A percentile compares a stretch with the other conserved stretches of the same genome.
These are phyloP conservation scores for Rhodotorula diobovata DNA, from an alignment of 768 basidiomycete genomes.

Conservation along the genomic window DNA sequence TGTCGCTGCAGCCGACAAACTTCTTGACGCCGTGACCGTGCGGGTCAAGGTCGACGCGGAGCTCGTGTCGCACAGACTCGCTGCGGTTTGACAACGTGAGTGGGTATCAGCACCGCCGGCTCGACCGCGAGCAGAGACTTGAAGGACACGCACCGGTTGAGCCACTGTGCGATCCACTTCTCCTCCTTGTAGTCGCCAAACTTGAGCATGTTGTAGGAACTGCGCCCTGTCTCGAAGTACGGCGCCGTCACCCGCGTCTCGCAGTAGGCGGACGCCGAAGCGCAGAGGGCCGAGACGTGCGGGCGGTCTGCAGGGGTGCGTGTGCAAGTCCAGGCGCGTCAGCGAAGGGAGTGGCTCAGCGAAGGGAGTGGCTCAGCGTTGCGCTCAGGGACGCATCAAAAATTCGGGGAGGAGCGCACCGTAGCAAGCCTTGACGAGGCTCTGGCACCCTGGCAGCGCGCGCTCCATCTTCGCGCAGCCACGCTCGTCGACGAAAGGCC, in stretches of 20 bases:
- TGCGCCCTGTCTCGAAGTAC: conserved; percentile 34
- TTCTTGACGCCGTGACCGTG: conserved; percentile 32
- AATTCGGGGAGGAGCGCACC: conserved; percentile 1
- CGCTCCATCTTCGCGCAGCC: conserved; percentile 32
- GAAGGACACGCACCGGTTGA: conserved; percentile 28
- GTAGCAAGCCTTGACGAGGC: conserved; percentile 36
- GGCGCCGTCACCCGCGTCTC: conserved; percentile 36
- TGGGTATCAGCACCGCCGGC: too few relatives aligned
- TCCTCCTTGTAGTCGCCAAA: conserved; percentile 41
- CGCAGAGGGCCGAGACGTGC: conserved; percentile 26
- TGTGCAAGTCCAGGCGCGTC: too few relatives aligned
- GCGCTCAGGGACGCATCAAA: too few relatives aligned
- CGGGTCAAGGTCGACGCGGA: conserved; percentile 39
- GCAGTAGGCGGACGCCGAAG: conserved; percentile 36
- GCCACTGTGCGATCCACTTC: conserved; percentile 32
- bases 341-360: neutral
- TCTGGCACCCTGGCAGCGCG: conserved; percentile 33
- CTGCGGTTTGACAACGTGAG: neutral
- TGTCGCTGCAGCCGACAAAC: conserved; percentile 38
- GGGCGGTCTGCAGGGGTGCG: conserved; percentile 35
- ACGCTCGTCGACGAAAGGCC: conserved; percentile 27
- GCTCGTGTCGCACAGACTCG: conserved; percentile 25
- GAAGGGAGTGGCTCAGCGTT: neutral
- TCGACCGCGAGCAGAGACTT: too few relatives aligned
- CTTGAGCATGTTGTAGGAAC: conserved; percentile 34